Evolutionary conservation across 1,139 yeast species (phyloP).

Genomic region (Nadsonia starkeyi-henricii): DNA sequence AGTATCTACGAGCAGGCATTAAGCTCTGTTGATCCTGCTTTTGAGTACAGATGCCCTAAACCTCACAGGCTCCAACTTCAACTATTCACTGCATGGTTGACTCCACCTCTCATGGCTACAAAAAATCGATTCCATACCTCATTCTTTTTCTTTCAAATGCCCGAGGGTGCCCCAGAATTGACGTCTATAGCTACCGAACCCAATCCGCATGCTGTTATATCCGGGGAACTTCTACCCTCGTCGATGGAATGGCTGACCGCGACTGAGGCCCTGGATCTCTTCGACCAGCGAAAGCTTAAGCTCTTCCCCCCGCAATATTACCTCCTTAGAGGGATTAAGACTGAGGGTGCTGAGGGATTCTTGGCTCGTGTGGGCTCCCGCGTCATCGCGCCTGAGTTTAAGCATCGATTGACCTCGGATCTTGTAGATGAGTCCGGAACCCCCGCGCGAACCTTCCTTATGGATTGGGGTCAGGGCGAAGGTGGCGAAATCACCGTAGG

Average conservation of each 20-base stretch:
- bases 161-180: background rate
- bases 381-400: slow-evolving; percentile 13
- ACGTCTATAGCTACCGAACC: slow-evolving; percentile 1
- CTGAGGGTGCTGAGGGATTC: slow-evolving; percentile 11
- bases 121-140: slow-evolving; percentile 19
- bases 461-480: slow-evolving; percentile 23
- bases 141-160: slow-evolving; percentile 16
- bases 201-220: slow-evolving; percentile 1
- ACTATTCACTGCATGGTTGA: slow-evolving; percentile 19
- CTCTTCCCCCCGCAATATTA: slow-evolving; percentile 24
- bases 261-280: slow-evolving; percentile 14
- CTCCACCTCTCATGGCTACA: slow-evolving; percentile 14
- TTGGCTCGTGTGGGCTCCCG: slow-evolving; percentile 11
- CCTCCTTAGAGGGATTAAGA: slow-evolving; percentile 13
- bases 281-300: slow-evolving; percentile 13
- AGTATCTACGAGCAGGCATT: slow-evolving; percentile 8
- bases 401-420: background rate
- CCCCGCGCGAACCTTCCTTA: slow-evolving; percentile 3
- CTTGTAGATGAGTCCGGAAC: slow-evolving; percentile 1
- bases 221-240: slow-evolving; percentile 2
- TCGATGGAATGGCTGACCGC: slow-evolving; percentile 21
- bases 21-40: background rate
- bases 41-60: too few relatives aligned
- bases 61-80: background rate
- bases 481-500: slow-evolving; percentile 14